Evolutionary conservation across 768 basidiomycete genomes (phyloP), one percentile per base, ranked within the genome.

Genomic region (Strobilomyces dryophilus): DNA sequence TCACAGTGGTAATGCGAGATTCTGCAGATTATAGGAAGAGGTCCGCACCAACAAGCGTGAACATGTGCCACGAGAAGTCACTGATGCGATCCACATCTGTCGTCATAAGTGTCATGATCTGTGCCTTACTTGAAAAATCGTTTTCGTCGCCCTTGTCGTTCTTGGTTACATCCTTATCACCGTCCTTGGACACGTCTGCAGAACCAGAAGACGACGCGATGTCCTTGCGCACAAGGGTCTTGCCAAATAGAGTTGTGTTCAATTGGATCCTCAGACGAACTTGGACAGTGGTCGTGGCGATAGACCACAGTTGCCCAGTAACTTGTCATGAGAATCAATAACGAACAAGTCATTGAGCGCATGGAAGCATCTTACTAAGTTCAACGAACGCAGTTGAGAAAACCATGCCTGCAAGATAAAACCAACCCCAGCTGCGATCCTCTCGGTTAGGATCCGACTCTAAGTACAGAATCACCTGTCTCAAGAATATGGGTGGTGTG

Each of bases 41-140:
- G 12, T 15, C 63, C 79, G 45, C 56, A 85, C 87, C 87, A 49
- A 92, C 76, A 36, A 92, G 77, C 1, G 85, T 74, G 64, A 88
- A 91, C 47, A 87, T 58, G 65, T 92, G 87, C 83, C 83, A 89
- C 1, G 83, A 72, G 62, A 95, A 90, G 47, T 95, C 90, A 66
- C 86, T 83, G 56, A 95, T 85, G 50, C 93, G 80, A 66, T 95
- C 92, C 27, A 94, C 91, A 59, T 97, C 93, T 6, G 92, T 93
- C 7, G 93, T 95, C 89, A 95, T 94, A 27, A 95, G 79, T 3
- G 90, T 95, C 92, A 95, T 94, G 61, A 97, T 84, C 71, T 95
- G 82, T 7, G 82, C 80, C 63, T 85, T 84, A 64, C 79, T 82
- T 9, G 81, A 82, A 57, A 84, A 82, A 45, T 83, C 81, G 21